These are phyloP conservation scores for Kodamaea suecica DNA, from an alignment of 1,139 yeast genomes.

Conservation along the genomic window DNA sequence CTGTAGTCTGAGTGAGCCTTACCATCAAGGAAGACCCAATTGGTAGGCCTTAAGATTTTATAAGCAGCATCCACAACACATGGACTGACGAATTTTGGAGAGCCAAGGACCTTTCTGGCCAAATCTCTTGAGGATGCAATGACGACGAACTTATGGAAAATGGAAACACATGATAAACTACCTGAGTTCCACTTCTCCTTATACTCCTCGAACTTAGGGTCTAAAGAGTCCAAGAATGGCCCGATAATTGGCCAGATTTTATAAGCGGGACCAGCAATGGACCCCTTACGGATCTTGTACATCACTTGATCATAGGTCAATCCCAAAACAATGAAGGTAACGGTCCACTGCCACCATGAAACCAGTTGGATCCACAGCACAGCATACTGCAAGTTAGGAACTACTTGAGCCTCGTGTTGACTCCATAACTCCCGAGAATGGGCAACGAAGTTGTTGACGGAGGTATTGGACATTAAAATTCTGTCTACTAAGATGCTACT, in stretches of 20 bases:
- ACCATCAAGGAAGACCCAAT: slow-evolving; percentile 98
- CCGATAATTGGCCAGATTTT: slow-evolving; percentile 95
- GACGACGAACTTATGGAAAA: slow-evolving; percentile 95
- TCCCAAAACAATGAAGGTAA: slow-evolving; percentile 48
- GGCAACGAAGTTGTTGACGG: background rate
- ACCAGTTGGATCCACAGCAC: background rate
- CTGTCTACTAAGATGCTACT: background rate
- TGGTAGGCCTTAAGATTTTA: slow-evolving; percentile 87
- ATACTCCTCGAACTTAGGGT: slow-evolving; percentile 94
- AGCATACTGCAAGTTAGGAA: background rate
- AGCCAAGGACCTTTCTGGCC: slow-evolving; percentile 81
- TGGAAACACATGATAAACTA: slow-evolving; percentile 90
- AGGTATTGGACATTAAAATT: background rate
- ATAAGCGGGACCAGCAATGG: slow-evolving; percentile 82
- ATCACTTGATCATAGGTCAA: slow-evolving; percentile 76
- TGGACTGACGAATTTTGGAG: slow-evolving; percentile 88
- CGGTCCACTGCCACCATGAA: slow-evolving; percentile 50
- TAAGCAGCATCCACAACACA: slow-evolving; percentile 97
- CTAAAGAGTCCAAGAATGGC: slow-evolving; percentile 91
- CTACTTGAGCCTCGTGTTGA: background rate
- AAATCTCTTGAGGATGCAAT: slow-evolving; percentile 90
- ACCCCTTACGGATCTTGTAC: slow-evolving; percentile 77
- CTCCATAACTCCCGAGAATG: background rate
- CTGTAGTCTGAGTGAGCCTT: slow-evolving; percentile 93
- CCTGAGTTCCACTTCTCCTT: slow-evolving; percentile 93